phyloP scores from a whole-genome alignment of 441 rosid species.

The Gossypium davidsonii region DNA sequence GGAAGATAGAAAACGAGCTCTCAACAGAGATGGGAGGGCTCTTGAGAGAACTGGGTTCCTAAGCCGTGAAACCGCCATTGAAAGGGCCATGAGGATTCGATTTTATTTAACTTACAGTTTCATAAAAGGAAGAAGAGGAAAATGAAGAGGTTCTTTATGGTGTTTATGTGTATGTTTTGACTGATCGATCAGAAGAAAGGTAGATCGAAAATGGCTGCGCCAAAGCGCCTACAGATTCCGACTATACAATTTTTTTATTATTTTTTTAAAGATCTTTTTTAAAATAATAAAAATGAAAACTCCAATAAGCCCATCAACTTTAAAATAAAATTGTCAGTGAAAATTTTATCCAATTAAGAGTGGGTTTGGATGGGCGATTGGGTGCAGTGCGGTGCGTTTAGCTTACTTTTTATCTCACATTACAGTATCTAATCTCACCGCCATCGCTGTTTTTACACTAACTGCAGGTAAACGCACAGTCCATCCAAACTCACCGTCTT shows the following conservation, averaged over 20 bases:
- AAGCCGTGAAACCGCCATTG: conserved; percentile 84
- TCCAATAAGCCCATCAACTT: no score
- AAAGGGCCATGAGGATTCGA: conserved; percentile 11
- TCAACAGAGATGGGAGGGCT: conserved; percentile 49
- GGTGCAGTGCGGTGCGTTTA: no score
- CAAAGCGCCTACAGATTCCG: background rate
- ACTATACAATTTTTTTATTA: background rate
- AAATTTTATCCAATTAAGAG: no score
- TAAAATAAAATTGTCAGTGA: no score
- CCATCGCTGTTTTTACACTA: no score
- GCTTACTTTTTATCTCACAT: no score
- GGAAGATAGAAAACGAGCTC: conserved; percentile 60
- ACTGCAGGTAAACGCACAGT: no score
- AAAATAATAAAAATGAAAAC: no score
- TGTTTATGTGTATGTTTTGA: background rate
- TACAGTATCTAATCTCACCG: no score
- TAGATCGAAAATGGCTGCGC: conserved; percentile 9
- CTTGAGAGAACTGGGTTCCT: conserved; percentile 57
- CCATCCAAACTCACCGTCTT: no score
- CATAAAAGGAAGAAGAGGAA: background rate
- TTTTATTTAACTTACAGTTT: background rate
- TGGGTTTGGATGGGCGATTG: no score
- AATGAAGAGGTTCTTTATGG: background rate
- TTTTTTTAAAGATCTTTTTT: no score
- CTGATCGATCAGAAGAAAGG: background rate